These are phyloP conservation scores for Eucalyptus camaldulensis DNA, from an alignment of 345 rosid species.

Conservation along the genomic window DNA sequence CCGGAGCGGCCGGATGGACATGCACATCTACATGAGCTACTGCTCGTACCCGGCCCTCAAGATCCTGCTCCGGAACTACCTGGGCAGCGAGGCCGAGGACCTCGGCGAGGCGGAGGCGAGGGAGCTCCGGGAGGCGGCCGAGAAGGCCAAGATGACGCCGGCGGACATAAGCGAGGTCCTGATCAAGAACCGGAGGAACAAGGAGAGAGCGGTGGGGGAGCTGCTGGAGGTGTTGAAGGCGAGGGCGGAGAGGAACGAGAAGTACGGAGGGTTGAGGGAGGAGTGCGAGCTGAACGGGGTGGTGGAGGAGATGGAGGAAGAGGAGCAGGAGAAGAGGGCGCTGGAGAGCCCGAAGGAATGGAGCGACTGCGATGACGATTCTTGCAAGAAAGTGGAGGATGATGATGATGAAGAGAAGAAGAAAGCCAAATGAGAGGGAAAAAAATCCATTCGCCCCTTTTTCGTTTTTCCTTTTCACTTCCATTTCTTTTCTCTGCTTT, in stretches of 20 bases:
- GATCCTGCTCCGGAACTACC: constrained; percentile 60
- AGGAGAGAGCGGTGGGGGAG: constrained; percentile 45
- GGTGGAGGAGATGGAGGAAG: constrained; percentile 37
- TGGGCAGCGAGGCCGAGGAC: constrained; percentile 30
- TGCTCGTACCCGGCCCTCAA: constrained; percentile 61
- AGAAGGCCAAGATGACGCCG: constrained; percentile 77
- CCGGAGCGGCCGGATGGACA: constrained; percentile 93
- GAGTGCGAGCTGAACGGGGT: constrained; percentile 4
- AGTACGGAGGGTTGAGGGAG: constrained; percentile 1
- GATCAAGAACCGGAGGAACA: constrained; percentile 58
- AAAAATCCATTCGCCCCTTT: background rate
- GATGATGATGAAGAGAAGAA: background rate
- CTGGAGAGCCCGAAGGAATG: constrained; percentile 46
- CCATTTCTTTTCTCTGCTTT: background rate
- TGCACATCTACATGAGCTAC: constrained; percentile 82
- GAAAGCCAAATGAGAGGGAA: background rate
- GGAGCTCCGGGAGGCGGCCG: constrained; percentile 36
- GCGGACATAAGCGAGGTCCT: constrained; percentile 85
- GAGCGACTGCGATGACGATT: constrained; percentile 9
- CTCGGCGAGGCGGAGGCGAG: constrained; percentile 9
- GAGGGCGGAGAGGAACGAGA: constrained; percentile 29
- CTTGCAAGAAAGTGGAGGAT: constrained; percentile 12
- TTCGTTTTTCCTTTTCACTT: background rate
- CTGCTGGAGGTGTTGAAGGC: constrained; percentile 34
- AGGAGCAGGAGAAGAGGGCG: constrained; percentile 78